Percentiles rank a stretch among this genome's conserved stretches.
Conservation (phyloP, 2,329 filamentous ascomycete genomes). For the Exophiala mesophila region DNA sequence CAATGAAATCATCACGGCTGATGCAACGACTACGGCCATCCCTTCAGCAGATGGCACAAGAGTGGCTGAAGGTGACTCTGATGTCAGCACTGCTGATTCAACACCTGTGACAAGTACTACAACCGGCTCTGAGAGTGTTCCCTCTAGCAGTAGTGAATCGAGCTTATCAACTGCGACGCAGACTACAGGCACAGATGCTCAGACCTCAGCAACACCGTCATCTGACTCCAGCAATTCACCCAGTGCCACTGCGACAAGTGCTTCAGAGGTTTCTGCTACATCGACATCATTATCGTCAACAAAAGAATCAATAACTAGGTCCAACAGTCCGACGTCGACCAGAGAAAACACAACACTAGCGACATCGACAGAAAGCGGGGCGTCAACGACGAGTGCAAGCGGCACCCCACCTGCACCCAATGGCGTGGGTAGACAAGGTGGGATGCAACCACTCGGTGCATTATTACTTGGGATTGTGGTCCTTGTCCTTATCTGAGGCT, state of each 20-base stretch:
- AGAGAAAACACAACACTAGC: background rate
- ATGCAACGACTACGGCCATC: too few relatives aligned
- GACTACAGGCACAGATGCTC: background rate
- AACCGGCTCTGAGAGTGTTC: too few relatives aligned
- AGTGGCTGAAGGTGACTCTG: too few relatives aligned
- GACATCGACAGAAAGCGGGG: background rate
- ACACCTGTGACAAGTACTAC: too few relatives aligned
- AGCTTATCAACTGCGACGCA: background rate
- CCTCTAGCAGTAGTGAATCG: background rate
- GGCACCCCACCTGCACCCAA: conserved; percentile 3
- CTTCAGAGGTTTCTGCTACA: too few relatives aligned
- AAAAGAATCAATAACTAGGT: background rate
- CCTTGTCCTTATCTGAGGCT: conserved; percentile 1
- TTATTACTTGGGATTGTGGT: background rate
- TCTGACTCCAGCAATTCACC: background rate
- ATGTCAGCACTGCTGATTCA: too few relatives aligned
- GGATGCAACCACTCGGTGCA: background rate
- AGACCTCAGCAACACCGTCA: background rate
- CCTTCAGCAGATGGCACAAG: too few relatives aligned
- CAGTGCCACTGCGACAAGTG: background rate
- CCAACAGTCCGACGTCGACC: background rate
- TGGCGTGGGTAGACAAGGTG: background rate
- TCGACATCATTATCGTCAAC: too few relatives aligned
- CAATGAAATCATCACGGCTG: too few relatives aligned
- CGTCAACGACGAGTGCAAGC: background rate